These are phyloP conservation scores for Sporobolomyces pararoseus DNA, from an alignment of 768 basidiomycete genomes.

Conservation along the genomic window DNA sequence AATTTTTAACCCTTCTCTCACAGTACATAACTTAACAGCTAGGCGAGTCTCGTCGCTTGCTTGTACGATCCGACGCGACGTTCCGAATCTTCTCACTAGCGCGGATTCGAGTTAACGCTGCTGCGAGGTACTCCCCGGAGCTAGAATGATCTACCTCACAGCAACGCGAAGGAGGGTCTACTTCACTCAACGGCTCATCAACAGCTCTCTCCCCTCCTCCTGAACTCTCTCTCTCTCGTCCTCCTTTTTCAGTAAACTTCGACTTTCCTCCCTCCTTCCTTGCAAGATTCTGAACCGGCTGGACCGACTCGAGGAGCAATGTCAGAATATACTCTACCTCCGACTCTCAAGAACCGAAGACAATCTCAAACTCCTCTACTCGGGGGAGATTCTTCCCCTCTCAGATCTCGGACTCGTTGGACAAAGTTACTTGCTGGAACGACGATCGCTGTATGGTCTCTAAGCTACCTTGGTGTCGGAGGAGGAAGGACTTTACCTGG, in stretches of 20 bases:
- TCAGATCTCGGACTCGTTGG: neutral
- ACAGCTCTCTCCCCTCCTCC: neutral
- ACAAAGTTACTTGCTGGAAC: neutral
- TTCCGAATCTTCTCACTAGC: too few species aligned
- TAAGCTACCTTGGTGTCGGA: neutral
- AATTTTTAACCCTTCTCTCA: too few species aligned
- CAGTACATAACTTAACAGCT: too few species aligned
- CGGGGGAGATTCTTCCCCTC: neutral
- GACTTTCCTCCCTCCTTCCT: neutral
- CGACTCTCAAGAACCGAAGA: neutral
- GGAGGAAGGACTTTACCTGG: neutral
- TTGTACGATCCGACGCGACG: too few species aligned
- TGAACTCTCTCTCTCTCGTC: neutral
- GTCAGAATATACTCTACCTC: neutral
- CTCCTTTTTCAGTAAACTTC: neutral
- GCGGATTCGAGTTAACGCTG: too few species aligned
- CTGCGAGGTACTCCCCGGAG: too few species aligned
- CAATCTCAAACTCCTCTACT: slow-evolving; percentile 9
- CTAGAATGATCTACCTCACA: too few species aligned
- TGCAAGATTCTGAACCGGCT: neutral
- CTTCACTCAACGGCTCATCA: too few species aligned
- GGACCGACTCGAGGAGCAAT: neutral
- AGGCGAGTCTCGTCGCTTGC: too few species aligned
- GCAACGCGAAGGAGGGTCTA: neutral
- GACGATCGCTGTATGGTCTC: neutral